These are phyloP conservation scores for Boletellus emodensis DNA, from an alignment of 768 basidiomycete species.

Conservation along the genomic window DNA sequence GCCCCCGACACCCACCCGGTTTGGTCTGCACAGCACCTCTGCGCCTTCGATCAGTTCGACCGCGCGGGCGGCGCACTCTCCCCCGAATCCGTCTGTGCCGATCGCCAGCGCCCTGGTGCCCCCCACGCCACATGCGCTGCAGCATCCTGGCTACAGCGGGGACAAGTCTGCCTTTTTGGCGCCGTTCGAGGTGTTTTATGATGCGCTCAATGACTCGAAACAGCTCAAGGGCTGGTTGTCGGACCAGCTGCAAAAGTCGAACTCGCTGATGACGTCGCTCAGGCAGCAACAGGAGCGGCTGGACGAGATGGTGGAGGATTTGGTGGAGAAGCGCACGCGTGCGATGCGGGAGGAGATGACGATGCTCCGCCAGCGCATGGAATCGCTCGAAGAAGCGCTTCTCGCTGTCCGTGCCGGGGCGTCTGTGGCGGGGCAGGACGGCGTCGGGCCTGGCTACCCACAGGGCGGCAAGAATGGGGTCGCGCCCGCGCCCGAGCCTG, in stretches of 20 bases:
- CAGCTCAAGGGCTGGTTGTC: constrained; percentile 74
- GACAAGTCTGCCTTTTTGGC: constrained; percentile 77
- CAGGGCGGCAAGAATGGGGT: constrained; percentile 36
- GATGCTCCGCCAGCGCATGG: constrained; percentile 57
- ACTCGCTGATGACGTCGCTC: constrained; percentile 47
- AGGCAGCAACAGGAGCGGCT: constrained; percentile 62
- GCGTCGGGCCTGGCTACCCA: constrained; percentile 13
- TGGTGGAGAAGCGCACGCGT: constrained; percentile 59
- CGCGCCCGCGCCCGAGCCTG: constrained; percentile 25
- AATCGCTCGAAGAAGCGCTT: constrained; percentile 59
- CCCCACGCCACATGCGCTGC: constrained; percentile 63
- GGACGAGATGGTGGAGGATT: constrained; percentile 51
- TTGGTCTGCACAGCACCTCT: constrained; percentile 40
- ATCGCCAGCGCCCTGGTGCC: constrained; percentile 65
- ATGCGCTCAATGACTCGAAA: constrained; percentile 75
- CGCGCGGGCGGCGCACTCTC: constrained; percentile 39
- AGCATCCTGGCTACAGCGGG: constrained; percentile 54
- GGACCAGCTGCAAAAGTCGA: constrained; percentile 67
- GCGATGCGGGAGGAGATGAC: constrained; percentile 59
- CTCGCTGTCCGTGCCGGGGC: constrained; percentile 25
- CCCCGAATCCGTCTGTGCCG: constrained; percentile 60
- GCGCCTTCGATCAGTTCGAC: constrained; percentile 24
- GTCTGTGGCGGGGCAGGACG: constrained; percentile 14
- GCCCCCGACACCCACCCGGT: constrained; percentile 68
- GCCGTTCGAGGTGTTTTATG: constrained; percentile 82